A percentile compares a stretch with the other conserved stretches of the same genome.
Conservation (phyloP, 495 filamentous ascomycete species). For the Talaromyces adpressus region DNA sequence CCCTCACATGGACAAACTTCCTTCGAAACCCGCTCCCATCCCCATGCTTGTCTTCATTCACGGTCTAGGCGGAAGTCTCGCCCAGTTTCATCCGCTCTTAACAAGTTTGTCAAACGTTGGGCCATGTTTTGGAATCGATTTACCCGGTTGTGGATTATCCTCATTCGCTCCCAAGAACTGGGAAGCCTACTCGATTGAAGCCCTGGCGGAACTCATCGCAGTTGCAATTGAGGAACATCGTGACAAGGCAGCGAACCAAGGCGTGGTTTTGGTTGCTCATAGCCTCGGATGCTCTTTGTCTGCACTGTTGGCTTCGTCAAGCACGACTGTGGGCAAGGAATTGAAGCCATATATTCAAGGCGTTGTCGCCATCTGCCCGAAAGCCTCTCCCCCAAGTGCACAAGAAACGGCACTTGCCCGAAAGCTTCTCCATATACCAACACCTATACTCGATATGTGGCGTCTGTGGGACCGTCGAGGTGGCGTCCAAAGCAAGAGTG, state of each 20-base stretch:
- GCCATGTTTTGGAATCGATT: conserved; percentile 83
- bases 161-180: conserved; percentile 61
- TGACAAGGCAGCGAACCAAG: conserved; percentile 57
- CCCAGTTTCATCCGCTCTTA: conserved; percentile 79
- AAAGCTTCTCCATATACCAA: conserved; percentile 58
- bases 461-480: conserved; percentile 76
- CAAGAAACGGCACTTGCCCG: conserved; percentile 43
- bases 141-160: conserved; percentile 83
- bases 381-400: conserved; percentile 52
- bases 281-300: conserved; percentile 82
- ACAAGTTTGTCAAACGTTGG: conserved; percentile 76
- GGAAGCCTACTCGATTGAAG: conserved; percentile 72
- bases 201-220: conserved; percentile 66
- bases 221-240: conserved; percentile 66
- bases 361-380: conserved; percentile 73
- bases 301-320: conserved; percentile 62
- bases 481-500: conserved; percentile 68
- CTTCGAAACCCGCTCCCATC: conserved; percentile 60
- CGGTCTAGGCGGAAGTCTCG: conserved; percentile 80
- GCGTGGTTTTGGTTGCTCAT: conserved; percentile 76
- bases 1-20: conserved; percentile 71
- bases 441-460: conserved; percentile 68
- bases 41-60: conserved; percentile 87
- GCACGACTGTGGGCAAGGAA: conserved; percentile 33
- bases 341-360: conserved; percentile 63